Conservation (phyloP, 192 early-diverging fungal genomes). For the Blastocladiella britannica region DNA sequence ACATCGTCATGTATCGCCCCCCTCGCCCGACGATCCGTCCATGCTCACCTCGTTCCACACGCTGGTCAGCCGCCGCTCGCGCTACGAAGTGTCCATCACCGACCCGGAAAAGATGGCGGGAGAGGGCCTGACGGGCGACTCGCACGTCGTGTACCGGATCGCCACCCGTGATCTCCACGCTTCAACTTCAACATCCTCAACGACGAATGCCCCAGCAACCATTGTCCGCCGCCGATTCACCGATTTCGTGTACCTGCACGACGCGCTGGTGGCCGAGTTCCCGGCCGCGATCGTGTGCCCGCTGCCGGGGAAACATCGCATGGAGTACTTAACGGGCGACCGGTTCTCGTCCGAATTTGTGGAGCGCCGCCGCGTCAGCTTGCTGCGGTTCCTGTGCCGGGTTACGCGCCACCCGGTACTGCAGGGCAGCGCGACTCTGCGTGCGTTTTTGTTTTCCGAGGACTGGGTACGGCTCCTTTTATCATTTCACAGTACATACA, state of each 20-base stretch:
- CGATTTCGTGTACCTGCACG: constrained; percentile 82
- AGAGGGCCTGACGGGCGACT: constrained; percentile 58
- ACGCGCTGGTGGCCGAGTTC: constrained; percentile 47
- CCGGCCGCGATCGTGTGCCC: constrained; percentile 69
- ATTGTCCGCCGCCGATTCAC: constrained; percentile 74
- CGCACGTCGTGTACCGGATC: constrained; percentile 67
- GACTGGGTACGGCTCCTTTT: constrained; percentile 36
- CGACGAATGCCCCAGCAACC: constrained; percentile 17
- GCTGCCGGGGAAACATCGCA: constrained; percentile 72
- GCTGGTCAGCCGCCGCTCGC: background rate
- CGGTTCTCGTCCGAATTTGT: constrained; percentile 85
- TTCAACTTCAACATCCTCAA: background rate
- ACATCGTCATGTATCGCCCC: too few relatives aligned
- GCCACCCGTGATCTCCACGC: constrained; percentile 31
- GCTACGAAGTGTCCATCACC: constrained; percentile 39
- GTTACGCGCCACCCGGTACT: constrained; percentile 61
- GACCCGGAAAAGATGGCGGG: constrained; percentile 79
- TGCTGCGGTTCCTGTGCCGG: constrained; percentile 71
- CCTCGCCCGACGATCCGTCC: too few relatives aligned
- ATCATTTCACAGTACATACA: background rate
- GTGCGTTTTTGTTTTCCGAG: constrained; percentile 62
- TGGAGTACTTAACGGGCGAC: constrained; percentile 90
- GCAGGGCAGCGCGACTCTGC: constrained; percentile 41
- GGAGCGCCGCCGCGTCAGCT: constrained; percentile 42
- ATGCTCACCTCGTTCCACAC: constrained; percentile 1